Base-by-base conservation (phyloP, 805 yeast species). In the Candida maris region DNA sequence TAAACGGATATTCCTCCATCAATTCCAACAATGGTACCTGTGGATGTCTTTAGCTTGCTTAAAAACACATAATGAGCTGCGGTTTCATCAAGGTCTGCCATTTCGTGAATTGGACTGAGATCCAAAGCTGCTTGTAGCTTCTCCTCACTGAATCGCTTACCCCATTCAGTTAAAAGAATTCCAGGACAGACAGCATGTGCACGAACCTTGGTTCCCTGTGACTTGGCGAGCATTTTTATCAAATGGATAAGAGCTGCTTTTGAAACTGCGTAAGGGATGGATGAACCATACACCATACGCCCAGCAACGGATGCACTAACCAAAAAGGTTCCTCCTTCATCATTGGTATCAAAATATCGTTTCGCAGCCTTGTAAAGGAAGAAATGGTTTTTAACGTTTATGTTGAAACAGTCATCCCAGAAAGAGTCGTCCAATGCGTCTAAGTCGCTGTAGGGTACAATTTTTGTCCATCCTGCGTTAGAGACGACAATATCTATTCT, bases 381-480 rank as follows among this genome's bases (percentile, higher is more conserved):
- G 17, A 37, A 63, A 39, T 62, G 67, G 4, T 46, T 31, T 38
- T 55, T 53, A 31, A 59, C 46, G 41, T 64, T 64, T 27, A 57
- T 54, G 27, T 43, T 41, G 37, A 47, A 54, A 12, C 56, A 48
- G 9, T 48, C 48, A 43, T 59, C 63, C 64, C 64, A 59, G 27
- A 61, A 41, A 25, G 55, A 59, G 16, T 59, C 63, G 28, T 58
- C 61, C 9, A 57, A 44, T 4, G 44, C 49, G 34, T 60, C 63
- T 26, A 63, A 42, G 34, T 62, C 61, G 12, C 49, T 47, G 38
- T 52, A 52, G 10, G 64, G 56, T 12, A 59, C 46, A 26, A 57
- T 44, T 34, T 60, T 51, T 9, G 68, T 63, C 64, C 65, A 63
- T 3, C 67, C 67, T 6, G 64, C 66, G 40, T 63, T 63, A 10